Evolutionary conservation across 116 monocot genomes (phyloP), one percentile per base, ranked within the genome.

Genomic region (Thalassia testudinum): DNA sequence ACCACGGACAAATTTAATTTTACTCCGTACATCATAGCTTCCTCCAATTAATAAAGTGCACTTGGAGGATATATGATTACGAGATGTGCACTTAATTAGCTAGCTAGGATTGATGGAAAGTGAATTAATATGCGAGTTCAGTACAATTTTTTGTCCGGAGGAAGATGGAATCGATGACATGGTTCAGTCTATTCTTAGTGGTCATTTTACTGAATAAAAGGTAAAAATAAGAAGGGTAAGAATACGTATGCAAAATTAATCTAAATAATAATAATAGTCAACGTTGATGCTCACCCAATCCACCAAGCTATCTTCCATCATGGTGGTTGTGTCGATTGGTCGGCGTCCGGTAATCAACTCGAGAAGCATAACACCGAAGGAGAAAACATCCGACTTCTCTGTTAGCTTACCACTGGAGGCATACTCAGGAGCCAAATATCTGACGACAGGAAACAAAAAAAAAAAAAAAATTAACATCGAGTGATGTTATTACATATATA

Each of bases 291-390:
- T 63, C 40, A 83, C 83, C 83, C 83, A 83, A 37, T 89, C 83
- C 15, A 80, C 83, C 51, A 89, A 59, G 54, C 80, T 77, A 27
- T 89, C 83, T 43, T 79, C 72, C 44, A 69, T 67, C 12, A 52
- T 30, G 6, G 47, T 38, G 3, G 60, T 43, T 20, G 45, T 61
- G 40, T 84, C 74, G 8, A 78, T 62, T 16, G 90, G 90, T n/a
- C 80, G 63, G 17, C 67, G 68, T 34, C 90, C 90, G 1, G 65
- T 65, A 12, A 56, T 56, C 29, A 65, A 16, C 56, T 65, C 65
- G 38, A 65, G 34, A 17, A 65, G 56, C 65, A 65, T 65, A 13
- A 65, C 56, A 15, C 65, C 65, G 22, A 47, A 65, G 37, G 65
- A 65, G 49, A 65, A 65, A 22, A 65, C 65, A 19, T 65, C 65